These are phyloP conservation scores for Penicillium cataractarum DNA, from an alignment of 495 filamentous ascomycete genomes.

Conservation along the genomic window DNA sequence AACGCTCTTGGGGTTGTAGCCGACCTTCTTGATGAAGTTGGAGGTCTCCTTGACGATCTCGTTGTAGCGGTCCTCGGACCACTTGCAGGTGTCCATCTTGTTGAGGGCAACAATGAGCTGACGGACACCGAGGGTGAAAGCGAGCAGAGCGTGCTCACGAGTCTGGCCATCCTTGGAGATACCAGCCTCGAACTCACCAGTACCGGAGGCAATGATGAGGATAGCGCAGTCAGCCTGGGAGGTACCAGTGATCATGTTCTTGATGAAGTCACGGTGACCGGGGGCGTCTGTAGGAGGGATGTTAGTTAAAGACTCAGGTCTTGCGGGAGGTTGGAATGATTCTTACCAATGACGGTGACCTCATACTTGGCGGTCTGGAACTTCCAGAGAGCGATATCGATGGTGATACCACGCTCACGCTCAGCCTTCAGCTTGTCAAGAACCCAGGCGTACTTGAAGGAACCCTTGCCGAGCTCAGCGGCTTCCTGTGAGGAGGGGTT, in stretches of 20 bases:
- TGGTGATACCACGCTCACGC: slow-evolving; percentile 99
- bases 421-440: slow-evolving; percentile 99
- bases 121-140: slow-evolving; percentile 99
- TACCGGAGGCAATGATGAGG: slow-evolving; percentile 99
- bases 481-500: slow-evolving; percentile 72
- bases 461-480: slow-evolving; percentile 99
- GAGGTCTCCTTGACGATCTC: slow-evolving; percentile 99
- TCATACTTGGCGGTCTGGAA: slow-evolving; percentile 99
- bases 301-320: too few species aligned
- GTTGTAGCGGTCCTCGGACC: slow-evolving; percentile 93
- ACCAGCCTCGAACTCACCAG: slow-evolving; percentile 99
- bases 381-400: slow-evolving; percentile 99
- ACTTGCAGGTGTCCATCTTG: slow-evolving; percentile 99
- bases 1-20: slow-evolving; percentile 98
- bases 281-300: slow-evolving; percentile 73
- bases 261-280: slow-evolving; percentile 99
- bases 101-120: slow-evolving; percentile 99
- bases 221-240: slow-evolving; percentile 99
- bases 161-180: slow-evolving; percentile 99
- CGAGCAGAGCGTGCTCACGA: slow-evolving; percentile 99
- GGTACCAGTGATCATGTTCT: slow-evolving; percentile 99
- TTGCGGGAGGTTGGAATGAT: too few species aligned
- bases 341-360: slow-evolving; percentile 96
- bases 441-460: slow-evolving; percentile 99
- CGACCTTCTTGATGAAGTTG: slow-evolving; percentile 99